Percentiles rank a stretch among this genome's conserved stretches.
phyloP scores from a whole-genome alignment of 192 early-diverging fungal species.

The Coemansia erecta region DNA sequence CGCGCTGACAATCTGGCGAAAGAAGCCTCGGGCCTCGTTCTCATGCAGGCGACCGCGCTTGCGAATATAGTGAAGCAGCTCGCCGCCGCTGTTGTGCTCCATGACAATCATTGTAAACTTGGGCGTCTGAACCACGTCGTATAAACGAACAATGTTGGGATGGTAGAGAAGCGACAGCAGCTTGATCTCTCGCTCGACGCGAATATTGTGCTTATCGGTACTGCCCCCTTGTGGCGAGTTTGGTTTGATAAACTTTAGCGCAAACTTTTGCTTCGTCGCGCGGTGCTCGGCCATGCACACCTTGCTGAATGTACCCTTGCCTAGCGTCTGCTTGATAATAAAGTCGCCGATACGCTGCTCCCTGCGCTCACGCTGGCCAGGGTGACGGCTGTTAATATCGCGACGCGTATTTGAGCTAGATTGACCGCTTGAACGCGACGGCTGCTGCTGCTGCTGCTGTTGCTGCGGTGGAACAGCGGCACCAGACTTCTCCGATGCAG shows the following conservation, averaged over 20 bases:
- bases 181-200: constrained; percentile 75
- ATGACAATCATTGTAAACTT: constrained; percentile 82
- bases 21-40: constrained; percentile 81
- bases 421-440: constrained; percentile 5
- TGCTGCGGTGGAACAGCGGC: background rate
- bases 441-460: constrained; percentile 7
- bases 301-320: constrained; percentile 55
- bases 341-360: constrained; percentile 48
- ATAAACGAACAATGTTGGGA: constrained; percentile 84
- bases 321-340: constrained; percentile 47
- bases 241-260: constrained; percentile 66
- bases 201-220: constrained; percentile 67
- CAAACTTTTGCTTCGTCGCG: constrained; percentile 54
- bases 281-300: constrained; percentile 51
- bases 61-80: constrained; percentile 85
- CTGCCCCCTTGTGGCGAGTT: constrained; percentile 53
- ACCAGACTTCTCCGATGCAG: background rate
- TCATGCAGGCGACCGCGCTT: constrained; percentile 77
- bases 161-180: constrained; percentile 86
- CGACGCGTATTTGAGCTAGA: constrained; percentile 7
- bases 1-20: constrained; percentile 78
- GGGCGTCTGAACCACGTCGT: constrained; percentile 77
- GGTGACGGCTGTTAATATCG: constrained; percentile 36
- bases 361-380: constrained; percentile 33
- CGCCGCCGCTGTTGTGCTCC: constrained; percentile 84